Percentiles rank a stretch among this genome's conserved stretches.
Evolutionary conservation across 169 alveolate genomes (phyloP).

Genomic region (Eimeria falciformis): DNA sequence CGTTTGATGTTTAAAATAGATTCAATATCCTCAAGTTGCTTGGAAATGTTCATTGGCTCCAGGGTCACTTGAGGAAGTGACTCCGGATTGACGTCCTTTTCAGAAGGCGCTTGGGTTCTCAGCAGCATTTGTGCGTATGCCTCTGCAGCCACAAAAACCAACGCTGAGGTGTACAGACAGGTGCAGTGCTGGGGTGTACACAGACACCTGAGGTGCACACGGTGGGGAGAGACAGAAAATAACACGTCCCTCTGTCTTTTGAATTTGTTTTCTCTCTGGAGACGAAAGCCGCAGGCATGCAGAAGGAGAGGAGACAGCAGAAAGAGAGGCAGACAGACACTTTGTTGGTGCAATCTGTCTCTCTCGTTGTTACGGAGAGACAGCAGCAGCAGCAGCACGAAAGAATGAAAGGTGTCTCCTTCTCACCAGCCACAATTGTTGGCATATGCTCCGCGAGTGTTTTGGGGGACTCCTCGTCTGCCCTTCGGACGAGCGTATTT

Average conservation of each 20-base stretch:
- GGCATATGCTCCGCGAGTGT: background rate
- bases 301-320: background rate
- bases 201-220: too few relatives aligned
- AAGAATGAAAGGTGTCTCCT: background rate
- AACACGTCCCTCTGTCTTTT: too few relatives aligned
- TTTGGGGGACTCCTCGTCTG: background rate
- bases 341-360: too few relatives aligned
- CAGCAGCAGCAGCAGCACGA: constrained; percentile 5
- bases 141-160: background rate
- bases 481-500: background rate
- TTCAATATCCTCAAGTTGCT: background rate
- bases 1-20: background rate
- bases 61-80: background rate
- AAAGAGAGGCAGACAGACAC: background rate
- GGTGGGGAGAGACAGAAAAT: too few relatives aligned
- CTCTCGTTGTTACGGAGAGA: too few relatives aligned
- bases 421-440: background rate
- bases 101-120: background rate
- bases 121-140: background rate
- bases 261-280: too few relatives aligned
- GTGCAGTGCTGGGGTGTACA: too few relatives aligned
- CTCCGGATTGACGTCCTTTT: background rate
- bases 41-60: background rate
- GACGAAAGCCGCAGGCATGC: background rate
- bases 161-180: too few relatives aligned